Conservation (phyloP, 2,329 filamentous ascomycete species). For the Trichocomaceae sp. region DNA sequence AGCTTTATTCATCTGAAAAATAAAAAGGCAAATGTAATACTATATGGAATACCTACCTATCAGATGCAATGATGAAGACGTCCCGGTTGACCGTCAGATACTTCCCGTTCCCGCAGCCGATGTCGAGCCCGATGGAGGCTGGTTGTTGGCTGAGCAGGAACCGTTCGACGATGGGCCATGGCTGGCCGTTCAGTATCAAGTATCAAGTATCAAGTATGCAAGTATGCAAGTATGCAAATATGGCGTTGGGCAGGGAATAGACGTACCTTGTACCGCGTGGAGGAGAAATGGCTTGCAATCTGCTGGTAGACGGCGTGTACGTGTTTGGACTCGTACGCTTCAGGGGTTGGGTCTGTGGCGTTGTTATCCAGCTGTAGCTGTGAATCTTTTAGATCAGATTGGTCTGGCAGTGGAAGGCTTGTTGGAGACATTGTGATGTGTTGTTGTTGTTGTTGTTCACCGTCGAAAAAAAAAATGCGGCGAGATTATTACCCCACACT, state of each 20-base stretch:
- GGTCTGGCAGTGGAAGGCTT: neutral
- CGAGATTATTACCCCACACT: neutral
- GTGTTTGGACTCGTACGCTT: conserved; percentile 70
- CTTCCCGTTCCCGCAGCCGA: conserved; percentile 96
- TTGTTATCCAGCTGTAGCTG: neutral
- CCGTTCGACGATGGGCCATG: conserved; percentile 82
- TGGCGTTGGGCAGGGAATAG: too few relatives aligned
- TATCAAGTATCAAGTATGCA: too few relatives aligned
- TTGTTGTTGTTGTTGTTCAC: neutral
- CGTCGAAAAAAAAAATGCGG: neutral
- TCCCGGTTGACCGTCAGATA: conserved; percentile 73
- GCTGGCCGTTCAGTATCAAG: conserved; percentile 44
- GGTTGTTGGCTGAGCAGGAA: conserved; percentile 62
- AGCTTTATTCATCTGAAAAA: neutral
- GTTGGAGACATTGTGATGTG: neutral
- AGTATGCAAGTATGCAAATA: too few relatives aligned
- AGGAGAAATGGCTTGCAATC: conserved; percentile 45
- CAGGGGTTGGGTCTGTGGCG: conserved; percentile 4
- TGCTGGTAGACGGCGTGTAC: conserved; percentile 82
- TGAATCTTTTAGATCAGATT: neutral
- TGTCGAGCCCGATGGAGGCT: conserved; percentile 76
- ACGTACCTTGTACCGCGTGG: conserved; percentile 56
- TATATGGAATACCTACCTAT: too few relatives aligned
- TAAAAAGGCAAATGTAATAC: too few relatives aligned
- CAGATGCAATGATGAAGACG: conserved; percentile 76